Evolutionary conservation across 305 asterid genomes (phyloP), one percentile per base, ranked within the genome.

Genomic region (Plantago coronopus): DNA sequence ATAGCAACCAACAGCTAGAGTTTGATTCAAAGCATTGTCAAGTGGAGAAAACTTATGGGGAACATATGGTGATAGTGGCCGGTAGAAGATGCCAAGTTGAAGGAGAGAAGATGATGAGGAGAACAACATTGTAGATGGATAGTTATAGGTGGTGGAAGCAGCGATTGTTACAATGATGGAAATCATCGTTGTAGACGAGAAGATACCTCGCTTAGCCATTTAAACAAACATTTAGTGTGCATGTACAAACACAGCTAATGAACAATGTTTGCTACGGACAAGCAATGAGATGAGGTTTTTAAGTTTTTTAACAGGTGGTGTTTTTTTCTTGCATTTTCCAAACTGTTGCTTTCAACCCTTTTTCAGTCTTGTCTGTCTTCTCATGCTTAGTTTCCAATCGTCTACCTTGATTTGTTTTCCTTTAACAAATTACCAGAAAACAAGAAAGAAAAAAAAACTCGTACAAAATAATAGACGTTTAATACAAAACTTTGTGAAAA

Each of bases 81-180:
- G 48, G 27, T n/a, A 15, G 34, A 65, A 54, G 48, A 64, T 43
- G 38, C 63, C 48, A 40, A 25, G 18, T 34, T 31, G 25, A 53
- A 53, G 7, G 58, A 37, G 31, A 53, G 58, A 38, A 21, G 57
- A 34, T 62, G 38, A 4, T 48, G 57, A 58, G 11, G 18, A 12
- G 64, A 8, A 58, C 51, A 49, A 40, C 48, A 48, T 34, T 21
- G 66, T 61, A 12, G 46, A 31, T 31, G 58, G 57, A 57, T 57
- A 49, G 18, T 57, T 57, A 29, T 23, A 43, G 14, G 40, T 27
- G 31, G 43, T 48, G 2, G 47, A 61, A 19, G 56, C 47, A 48
- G 17, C 65, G 71, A 38, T 57, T 48, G 44, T 40, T 66, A 66
- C 71, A 21, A 66, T 64, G 65, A 58, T 40, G 9, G 49, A 9